Percentiles rank a stretch among this genome's conserved stretches.
These are phyloP conservation scores for Paramecium sonneborni DNA, from an alignment of 73 alveolate species.

Conservation along the genomic window DNA sequence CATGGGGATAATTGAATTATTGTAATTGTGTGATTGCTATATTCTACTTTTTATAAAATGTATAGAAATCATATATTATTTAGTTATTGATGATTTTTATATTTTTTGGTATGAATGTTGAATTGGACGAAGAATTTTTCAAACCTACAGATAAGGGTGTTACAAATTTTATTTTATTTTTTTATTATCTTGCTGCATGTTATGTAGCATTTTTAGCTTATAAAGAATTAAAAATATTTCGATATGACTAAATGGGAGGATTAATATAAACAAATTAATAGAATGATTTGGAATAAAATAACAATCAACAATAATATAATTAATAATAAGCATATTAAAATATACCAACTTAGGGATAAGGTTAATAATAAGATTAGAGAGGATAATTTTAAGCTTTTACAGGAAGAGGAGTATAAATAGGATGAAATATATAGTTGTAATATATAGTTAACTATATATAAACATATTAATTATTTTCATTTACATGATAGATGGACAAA, in stretches of 20 bases:
- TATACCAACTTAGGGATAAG: not conserved
- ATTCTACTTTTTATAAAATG: conserved; percentile 1
- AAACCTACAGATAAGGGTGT: not conserved
- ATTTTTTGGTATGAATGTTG: conserved; percentile 20
- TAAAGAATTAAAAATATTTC: conserved; percentile 31
- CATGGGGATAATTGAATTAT: conserved; percentile 42
- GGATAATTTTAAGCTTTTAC: not conserved
- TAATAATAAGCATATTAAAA: not conserved
- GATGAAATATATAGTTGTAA: not conserved
- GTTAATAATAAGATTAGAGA: not conserved
- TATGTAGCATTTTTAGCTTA: conserved; percentile 13
- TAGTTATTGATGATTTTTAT: conserved; percentile 17
- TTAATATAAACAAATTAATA: not conserved
- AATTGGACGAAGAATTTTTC: not conserved
- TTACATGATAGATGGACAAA: not conserved
- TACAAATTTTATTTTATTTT: not conserved
- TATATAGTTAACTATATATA: not conserved
- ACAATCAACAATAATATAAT: not conserved
- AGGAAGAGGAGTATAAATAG: conserved; percentile 15
- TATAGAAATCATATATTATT: not conserved
- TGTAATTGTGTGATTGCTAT: conserved; percentile 20
- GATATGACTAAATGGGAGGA: conserved; percentile 16
- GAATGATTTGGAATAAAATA: not conserved
- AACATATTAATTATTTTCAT: not conserved
- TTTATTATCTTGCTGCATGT: not conserved